phyloP scores from a whole-genome alignment of 805 yeast species.

The Lipomyces yamanashiensis region DNA sequence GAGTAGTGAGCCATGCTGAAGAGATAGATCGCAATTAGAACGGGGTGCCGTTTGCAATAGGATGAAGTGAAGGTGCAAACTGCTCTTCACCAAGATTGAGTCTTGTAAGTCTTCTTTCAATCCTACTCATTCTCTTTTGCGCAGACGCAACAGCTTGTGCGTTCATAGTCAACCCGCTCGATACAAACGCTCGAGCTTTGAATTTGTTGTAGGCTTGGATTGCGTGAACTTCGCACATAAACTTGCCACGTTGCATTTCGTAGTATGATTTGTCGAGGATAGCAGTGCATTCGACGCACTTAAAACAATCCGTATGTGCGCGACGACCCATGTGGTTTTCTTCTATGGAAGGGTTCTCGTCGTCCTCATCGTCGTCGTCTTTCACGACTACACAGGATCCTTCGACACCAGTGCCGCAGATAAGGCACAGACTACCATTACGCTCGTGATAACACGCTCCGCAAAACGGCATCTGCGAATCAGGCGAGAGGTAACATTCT shows the following conservation, averaged over 20 bases:
- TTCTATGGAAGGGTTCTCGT: background rate
- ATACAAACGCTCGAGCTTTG: conserved; percentile 18
- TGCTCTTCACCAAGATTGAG: background rate
- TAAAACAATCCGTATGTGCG: conserved; percentile 76
- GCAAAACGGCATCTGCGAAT: conserved; percentile 79
- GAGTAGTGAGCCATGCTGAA: background rate
- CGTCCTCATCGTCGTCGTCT: conserved; percentile 4
- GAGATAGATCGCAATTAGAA: background rate
- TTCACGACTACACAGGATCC: conserved; percentile 81
- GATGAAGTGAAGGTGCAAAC: background rate
- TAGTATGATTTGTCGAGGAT: conserved; percentile 43
- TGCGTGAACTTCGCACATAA: conserved; percentile 48
- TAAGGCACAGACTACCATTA: conserved; percentile 74
- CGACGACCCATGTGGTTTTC: conserved; percentile 43
- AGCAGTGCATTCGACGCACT: conserved; percentile 62
- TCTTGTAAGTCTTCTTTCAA: conserved; percentile 5
- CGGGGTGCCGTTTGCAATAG: background rate
- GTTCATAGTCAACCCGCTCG: background rate
- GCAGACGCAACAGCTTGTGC: conserved; percentile 1
- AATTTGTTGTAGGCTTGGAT: conserved; percentile 22
- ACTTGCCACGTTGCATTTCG: conserved; percentile 44
- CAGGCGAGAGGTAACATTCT: conserved; percentile 64
- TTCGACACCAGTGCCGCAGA: conserved; percentile 78
- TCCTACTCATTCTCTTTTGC: conserved; percentile 12
- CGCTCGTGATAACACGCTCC: conserved; percentile 71